These are phyloP conservation scores for Leccinum aurantiacum DNA, from an alignment of 768 basidiomycete genomes.

Conservation along the genomic window DNA sequence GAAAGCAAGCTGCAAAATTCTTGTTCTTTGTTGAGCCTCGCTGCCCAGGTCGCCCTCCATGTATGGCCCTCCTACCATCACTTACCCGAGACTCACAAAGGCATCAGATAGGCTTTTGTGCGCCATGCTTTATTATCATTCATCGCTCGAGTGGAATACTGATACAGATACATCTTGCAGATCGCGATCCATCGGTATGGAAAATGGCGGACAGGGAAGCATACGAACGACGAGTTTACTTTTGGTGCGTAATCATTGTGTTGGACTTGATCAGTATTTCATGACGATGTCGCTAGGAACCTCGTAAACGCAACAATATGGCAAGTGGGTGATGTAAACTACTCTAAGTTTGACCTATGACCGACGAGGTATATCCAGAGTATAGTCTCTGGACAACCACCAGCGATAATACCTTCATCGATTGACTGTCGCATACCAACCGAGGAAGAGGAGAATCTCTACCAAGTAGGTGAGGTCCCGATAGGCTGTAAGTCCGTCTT, in stretches of 20 bases:
- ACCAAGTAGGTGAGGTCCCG: slow-evolving; percentile 43
- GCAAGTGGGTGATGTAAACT: slow-evolving; percentile 31
- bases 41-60: slow-evolving; percentile 47
- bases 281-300: slow-evolving; percentile 25
- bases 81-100: slow-evolving; percentile 1
- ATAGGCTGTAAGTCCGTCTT: slow-evolving; percentile 42
- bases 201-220: slow-evolving; percentile 48
- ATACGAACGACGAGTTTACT: slow-evolving; percentile 53
- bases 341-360: not conserved
- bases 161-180: slow-evolving; percentile 23
- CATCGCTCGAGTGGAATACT: slow-evolving; percentile 1
- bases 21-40: slow-evolving; percentile 46
- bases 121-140: slow-evolving; percentile 2
- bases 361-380: slow-evolving; percentile 27
- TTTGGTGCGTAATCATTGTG: slow-evolving; percentile 37
- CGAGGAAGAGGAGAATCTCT: slow-evolving; percentile 45
- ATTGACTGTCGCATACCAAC: slow-evolving; percentile 49
- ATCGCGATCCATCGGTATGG: slow-evolving; percentile 54
- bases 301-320: slow-evolving; percentile 48
- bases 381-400: slow-evolving; percentile 49
- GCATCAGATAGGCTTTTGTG: slow-evolving; percentile 17
- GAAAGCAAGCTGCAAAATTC: slow-evolving; percentile 50
- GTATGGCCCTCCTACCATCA: slow-evolving; percentile 30
- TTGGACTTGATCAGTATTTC: not conserved
- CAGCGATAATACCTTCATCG: slow-evolving; percentile 41